Evolutionary conservation across 345 rosid genomes (phyloP), one percentile per base, ranked within the genome.

Genomic region (Pistacia vera): DNA sequence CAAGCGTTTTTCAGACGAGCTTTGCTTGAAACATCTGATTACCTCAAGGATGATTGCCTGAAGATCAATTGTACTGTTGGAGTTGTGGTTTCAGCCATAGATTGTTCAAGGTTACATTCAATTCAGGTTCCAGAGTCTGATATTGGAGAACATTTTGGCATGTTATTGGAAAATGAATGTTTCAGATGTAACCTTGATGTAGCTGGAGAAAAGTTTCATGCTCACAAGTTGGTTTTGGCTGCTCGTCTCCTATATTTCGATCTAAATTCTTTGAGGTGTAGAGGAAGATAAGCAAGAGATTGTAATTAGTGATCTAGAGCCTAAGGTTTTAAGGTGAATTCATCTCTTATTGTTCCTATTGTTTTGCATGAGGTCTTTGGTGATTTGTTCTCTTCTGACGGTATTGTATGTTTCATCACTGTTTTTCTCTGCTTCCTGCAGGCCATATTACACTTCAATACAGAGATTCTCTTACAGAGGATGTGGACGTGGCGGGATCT

Each of bases 51-150:
- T 78, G 94, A 90, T 78, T 88, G 92, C 82, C 82, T 90, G 80
- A 86, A 88, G 78, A 87, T 90, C 58, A 83, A 84, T 75, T 90
- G 94, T 75, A 88, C 94, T 8, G 92, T 90, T 73, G 94, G 94
- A 72, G 92, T 90, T 5, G 92, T 90, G 49, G 86, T 87, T 41
- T 88, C 92, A 2, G 86, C 86, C 0, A 82, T 77, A 65, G 88
- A 90, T 56, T 79, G 85, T 77, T 68, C 91, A 0, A 81, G 78
- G 18, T 81, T 83, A 66, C 83, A 84, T 76, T 79, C 88, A 30
- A 82, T 90, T 79, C 80, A 75, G 72, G 91, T 90, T 35, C 92
- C 95, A 3, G 84, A 84, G 68, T 86, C 95, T 69, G 85, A 90
- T 77, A 84, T 90, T 16, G 95, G 95, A 71, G 52, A 82, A 38